Evolutionary conservation across 2,329 filamentous ascomycete species (phyloP).

Genomic region (Byssochlamys sp.): DNA sequence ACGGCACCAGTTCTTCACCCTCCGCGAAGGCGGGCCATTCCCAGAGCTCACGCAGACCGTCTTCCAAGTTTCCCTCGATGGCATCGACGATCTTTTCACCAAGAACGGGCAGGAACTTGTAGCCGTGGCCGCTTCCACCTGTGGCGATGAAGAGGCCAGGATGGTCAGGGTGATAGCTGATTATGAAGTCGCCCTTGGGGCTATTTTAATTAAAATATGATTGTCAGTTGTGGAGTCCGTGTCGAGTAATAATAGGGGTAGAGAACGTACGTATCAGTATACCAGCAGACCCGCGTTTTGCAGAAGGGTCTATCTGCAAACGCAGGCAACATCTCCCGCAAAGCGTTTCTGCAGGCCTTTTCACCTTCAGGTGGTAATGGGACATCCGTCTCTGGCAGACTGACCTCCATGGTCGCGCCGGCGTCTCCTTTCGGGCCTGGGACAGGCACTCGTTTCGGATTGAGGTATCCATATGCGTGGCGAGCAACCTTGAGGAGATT

Average conservation of each 20-base stretch:
- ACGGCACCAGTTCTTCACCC: constrained; percentile 1
- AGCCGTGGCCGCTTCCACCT: constrained; percentile 45
- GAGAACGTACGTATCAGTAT: constrained; percentile 53
- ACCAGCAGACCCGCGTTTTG: constrained; percentile 62
- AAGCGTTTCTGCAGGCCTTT: constrained; percentile 49
- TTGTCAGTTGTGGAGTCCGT: not conserved
- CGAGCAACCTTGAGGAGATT: constrained; percentile 59
- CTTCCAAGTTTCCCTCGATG: constrained; percentile 35
- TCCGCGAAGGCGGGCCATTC: constrained; percentile 24
- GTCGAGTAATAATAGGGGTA: not conserved
- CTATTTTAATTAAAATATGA: constrained; percentile 11
- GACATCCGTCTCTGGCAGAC: constrained; percentile 28
- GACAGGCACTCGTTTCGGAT: constrained; percentile 27
- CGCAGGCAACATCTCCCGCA: constrained; percentile 53
- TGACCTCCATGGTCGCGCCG: constrained; percentile 24
- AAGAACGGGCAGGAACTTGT: constrained; percentile 47
- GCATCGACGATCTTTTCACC: constrained; percentile 43
- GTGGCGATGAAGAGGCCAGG: constrained; percentile 42
- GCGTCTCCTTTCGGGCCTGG: constrained; percentile 11
- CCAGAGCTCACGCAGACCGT: constrained; percentile 36
- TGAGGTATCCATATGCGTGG: constrained; percentile 58
- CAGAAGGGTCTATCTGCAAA: constrained; percentile 53
- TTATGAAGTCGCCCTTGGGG: constrained; percentile 59
- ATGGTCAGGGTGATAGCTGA: constrained; percentile 58
- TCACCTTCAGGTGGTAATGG: constrained; percentile 49